Base-by-base conservation (phyloP, 495 filamentous ascomycete genomes). In the Corynascus novoguineensis region DNA sequence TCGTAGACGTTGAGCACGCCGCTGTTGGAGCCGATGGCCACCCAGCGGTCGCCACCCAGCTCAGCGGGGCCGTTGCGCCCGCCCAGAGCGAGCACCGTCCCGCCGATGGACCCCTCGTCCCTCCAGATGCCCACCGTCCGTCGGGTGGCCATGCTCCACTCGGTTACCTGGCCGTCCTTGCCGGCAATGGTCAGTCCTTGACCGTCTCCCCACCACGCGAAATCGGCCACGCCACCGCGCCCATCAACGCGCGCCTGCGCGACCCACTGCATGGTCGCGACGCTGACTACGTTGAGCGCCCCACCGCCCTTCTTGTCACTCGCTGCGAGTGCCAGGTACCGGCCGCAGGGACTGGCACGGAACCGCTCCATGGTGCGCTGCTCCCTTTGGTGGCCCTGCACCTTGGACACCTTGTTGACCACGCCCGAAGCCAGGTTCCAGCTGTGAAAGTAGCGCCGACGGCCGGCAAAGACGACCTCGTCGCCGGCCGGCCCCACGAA, bases 1-100 rank as follows among this genome's bases (percentile, higher is more conserved):
- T 97, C 91, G 71, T 98, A 98, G 47, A 98, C 77, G 67, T 97
- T 97, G 25, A 95, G 82, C 22, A 98, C 84, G 25, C 93, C 93
- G 46, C 83, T 88, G 35, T 82, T 86, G 29, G 84, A 88, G 6
- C 93, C 93, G 24, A 97, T 77, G 10, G 88, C 92, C 8, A 96
- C 79, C 89, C 89, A 97, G 55, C 89, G 77, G 68, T 95, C 87
- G 1, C 83, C 84, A n/a, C 91, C 91, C 6, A 95, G 75, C 50
- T 78, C 73, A 5, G 72, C 68, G 9, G 83, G 84, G 0, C 79
- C 77, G 9, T 71, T 72, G 50, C 69, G 70, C 7, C 88, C 90
- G 37, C 91, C 91, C 12, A 96, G 75, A 32, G 84, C 81, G 52
- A 97, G 74, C 3, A 88, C 85, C 0, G 90, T 95, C 8, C 84